phyloP scores from a whole-genome alignment of 306 rosid genomes.

The Quercus gilva region DNA sequence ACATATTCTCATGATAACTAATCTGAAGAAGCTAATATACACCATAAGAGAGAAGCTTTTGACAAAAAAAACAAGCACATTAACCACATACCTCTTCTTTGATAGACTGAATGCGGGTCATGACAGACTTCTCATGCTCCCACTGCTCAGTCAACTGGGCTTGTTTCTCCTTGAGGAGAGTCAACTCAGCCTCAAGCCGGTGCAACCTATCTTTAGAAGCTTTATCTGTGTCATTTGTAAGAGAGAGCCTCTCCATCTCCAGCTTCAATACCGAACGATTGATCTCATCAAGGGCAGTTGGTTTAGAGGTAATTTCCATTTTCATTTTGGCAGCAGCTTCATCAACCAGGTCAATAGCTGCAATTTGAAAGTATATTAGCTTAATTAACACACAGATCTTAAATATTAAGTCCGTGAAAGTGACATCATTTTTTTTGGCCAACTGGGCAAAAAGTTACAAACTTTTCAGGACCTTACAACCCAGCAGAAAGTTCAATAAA shows the following conservation, averaged over 20 bases:
- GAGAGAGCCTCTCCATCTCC: slow-evolving; percentile 98
- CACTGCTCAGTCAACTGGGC: slow-evolving; percentile 71
- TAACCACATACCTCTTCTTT: slow-evolving; percentile 75
- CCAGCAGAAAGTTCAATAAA: neutral
- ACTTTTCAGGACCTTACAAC: neutral
- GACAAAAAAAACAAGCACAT: slow-evolving; percentile 1
- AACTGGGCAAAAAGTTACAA: neutral
- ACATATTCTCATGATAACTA: slow-evolving; percentile 1
- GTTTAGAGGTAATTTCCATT: slow-evolving; percentile 98
- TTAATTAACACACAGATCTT: neutral
- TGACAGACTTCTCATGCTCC: slow-evolving; percentile 97
- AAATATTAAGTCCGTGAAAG: neutral
- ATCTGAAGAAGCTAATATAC: neutral
- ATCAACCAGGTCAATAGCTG: slow-evolving; percentile 97
- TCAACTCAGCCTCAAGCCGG: slow-evolving; percentile 89
- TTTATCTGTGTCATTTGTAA: slow-evolving; percentile 83
- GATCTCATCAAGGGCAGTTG: slow-evolving; percentile 95
- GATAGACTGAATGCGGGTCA: slow-evolving; percentile 94
- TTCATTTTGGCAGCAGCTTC: slow-evolving; percentile 99
- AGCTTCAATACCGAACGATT: slow-evolving; percentile 88
- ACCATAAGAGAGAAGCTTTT: neutral
- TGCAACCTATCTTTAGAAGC: slow-evolving; percentile 83
- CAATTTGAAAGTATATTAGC: slow-evolving; percentile 24
- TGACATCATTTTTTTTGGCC: neutral
- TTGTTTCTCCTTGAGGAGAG: slow-evolving; percentile 84